These are phyloP conservation scores for Saccharomycopsis malanga DNA, from an alignment of 805 yeast genomes.

Conservation along the genomic window DNA sequence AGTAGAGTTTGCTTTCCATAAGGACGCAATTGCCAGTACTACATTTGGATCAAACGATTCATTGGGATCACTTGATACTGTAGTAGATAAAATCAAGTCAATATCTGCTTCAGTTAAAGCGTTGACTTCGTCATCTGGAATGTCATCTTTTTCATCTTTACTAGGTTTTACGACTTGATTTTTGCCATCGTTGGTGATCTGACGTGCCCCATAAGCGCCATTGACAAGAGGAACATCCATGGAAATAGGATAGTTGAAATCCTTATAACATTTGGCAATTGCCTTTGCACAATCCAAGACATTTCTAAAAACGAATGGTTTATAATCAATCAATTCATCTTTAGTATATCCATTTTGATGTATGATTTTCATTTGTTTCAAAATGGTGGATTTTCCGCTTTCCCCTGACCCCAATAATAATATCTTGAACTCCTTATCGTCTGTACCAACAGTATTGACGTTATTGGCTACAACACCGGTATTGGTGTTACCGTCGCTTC, in stretches of 20 bases:
- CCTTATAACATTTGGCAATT: conserved; percentile 57
- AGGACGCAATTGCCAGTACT: conserved; percentile 39
- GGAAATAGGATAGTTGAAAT: conserved; percentile 33
- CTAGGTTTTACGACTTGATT: background rate
- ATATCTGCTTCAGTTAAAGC: conserved; percentile 32
- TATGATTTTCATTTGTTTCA: conserved; percentile 74
- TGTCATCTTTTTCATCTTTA: conserved; percentile 4
- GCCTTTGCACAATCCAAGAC: conserved; percentile 70
- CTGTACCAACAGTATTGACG: background rate
- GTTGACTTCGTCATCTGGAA: background rate
- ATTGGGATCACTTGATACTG: conserved; percentile 46
- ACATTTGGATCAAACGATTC: conserved; percentile 43
- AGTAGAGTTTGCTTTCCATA: conserved; percentile 57
- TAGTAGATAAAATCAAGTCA: conserved; percentile 39
- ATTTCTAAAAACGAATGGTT: conserved; percentile 73
- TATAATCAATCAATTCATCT: conserved; percentile 67
- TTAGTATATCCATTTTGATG: conserved; percentile 66
- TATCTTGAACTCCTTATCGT: conserved; percentile 54
- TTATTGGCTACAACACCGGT: background rate
- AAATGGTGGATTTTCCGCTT: conserved; percentile 72
- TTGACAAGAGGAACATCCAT: conserved; percentile 24
- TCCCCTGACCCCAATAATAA: conserved; percentile 84
- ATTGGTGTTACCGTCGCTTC: background rate
- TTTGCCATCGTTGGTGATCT: conserved; percentile 1
- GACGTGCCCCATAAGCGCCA: conserved; percentile 1